Conservation (phyloP, 139 green algal species). For the Chlorella vulgaris region DNA sequence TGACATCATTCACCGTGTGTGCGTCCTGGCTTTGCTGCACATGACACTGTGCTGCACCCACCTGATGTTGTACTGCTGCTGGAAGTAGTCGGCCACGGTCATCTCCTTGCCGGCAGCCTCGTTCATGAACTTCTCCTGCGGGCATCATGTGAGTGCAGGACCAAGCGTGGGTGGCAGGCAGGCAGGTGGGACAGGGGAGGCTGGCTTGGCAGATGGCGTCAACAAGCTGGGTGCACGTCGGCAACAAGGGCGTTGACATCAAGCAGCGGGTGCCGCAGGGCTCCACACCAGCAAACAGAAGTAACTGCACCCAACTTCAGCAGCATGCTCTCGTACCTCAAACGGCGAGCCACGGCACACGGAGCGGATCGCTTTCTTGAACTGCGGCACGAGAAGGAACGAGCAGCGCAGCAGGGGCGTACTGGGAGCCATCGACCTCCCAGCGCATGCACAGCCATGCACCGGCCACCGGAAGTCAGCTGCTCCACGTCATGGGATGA, state of each 20-base stretch:
- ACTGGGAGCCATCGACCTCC: too few relatives aligned
- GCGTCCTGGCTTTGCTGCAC: too few relatives aligned
- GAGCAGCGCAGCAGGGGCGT: too few relatives aligned
- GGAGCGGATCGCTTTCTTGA: slow-evolving; percentile 40
- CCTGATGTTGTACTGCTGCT: slow-evolving; percentile 5
- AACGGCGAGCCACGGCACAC: slow-evolving; percentile 29
- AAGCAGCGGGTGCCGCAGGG: too few relatives aligned
- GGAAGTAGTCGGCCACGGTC: slow-evolving; percentile 63
- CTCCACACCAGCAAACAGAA: too few relatives aligned
- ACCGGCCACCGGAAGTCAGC: neutral
- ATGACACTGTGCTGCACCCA: too few relatives aligned
- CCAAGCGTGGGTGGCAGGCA: neutral
- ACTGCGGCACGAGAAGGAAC: too few relatives aligned
- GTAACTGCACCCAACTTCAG: neutral
- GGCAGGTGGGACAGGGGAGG: neutral
- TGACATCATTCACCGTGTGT: too few relatives aligned
- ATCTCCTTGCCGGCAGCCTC: slow-evolving; percentile 49
- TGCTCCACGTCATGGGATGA: neutral
- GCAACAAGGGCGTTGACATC: neutral
- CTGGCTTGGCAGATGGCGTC: neutral
- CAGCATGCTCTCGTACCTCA: neutral
- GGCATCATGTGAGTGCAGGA: too few relatives aligned
- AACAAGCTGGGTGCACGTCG: neutral
- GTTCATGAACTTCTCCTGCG: slow-evolving; percentile 51
- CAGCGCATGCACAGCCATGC: too few relatives aligned